Evolutionary conservation across 2,329 filamentous ascomycete genomes (phyloP), one percentile per base, ranked within the genome.

Genomic region (Myrmaecium sp.): DNA sequence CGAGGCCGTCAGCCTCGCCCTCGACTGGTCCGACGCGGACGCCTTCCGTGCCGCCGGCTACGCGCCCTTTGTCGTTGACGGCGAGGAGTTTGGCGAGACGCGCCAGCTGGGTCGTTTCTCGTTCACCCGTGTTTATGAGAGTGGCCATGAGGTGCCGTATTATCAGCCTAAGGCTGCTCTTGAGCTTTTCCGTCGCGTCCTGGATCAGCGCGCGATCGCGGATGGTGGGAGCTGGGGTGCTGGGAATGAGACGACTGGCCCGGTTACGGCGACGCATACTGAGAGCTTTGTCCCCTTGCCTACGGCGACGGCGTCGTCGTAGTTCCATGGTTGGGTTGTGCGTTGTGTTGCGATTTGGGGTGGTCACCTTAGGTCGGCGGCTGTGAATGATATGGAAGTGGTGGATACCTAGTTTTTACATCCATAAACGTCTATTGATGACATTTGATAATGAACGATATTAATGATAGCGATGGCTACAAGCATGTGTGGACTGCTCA

Each of bases 51-150:
- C 55, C 0, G 71, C 80, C 0, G 79, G 77, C 1, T 89, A 86
- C 47, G 69, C 75, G 19, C 77, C 78, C 39, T 64, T 62, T 22
- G 57, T 65, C 7, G 73, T 76, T 46, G 68, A 70, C 42, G 77
- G 67, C 27, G 20, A 55, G 13, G 51, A 60, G 23, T 58, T 58
- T 13, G 81, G 80, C 14, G 66, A 68, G 30, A 77, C 80, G 0
- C 64, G 79, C 6, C 78, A 89, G 48, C 79, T 69, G 37, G 79
- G 74, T 4, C 83, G 83, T 31, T 54, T 66, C 25, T 58, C 51
- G 24, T 65, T 66, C 36, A 52, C 52, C 6, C 44, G 59, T 11
- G 51, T 67, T 26, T 66, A 63, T 35, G 57, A 65, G 30, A 52
- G 62, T 0, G 63, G 63, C 1, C 64, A 68, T 33, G 51, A 62